These are phyloP conservation scores for Tolypocladium ophioglossoides DNA, from an alignment of 2,329 filamentous ascomycete species.

Conservation along the genomic window DNA sequence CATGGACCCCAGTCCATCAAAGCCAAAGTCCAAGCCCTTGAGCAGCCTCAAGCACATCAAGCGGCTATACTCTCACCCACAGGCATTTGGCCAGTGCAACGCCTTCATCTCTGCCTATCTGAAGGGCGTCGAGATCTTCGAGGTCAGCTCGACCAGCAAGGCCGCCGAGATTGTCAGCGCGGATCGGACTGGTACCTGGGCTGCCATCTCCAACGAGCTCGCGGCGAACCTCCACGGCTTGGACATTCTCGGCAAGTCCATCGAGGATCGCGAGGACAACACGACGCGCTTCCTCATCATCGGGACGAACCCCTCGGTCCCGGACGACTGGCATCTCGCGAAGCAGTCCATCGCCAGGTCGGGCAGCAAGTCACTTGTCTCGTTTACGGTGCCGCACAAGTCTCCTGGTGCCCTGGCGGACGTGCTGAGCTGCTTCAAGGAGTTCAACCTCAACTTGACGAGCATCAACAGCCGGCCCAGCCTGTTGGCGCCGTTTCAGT, in stretches of 20 bases:
- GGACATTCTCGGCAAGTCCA: conserved; percentile 55
- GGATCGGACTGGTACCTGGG: conserved; percentile 47
- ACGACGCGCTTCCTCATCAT: conserved; percentile 71
- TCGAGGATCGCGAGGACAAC: conserved; percentile 68
- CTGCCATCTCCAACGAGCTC: conserved; percentile 67
- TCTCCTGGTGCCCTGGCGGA: conserved; percentile 74
- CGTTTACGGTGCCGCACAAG: conserved; percentile 72
- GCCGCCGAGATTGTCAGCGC: conserved; percentile 68
- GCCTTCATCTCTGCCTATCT: conserved; percentile 61
- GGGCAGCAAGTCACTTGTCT: conserved; percentile 60
- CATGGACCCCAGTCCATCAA: conserved; percentile 30
- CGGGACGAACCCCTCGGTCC: conserved; percentile 20
- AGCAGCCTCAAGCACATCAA: conserved; percentile 50
- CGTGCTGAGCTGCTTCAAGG: conserved; percentile 68
- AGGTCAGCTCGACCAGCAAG: conserved; percentile 75
- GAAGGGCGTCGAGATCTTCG: conserved; percentile 65
- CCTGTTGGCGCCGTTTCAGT: conserved; percentile 67
- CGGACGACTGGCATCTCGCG: conserved; percentile 13
- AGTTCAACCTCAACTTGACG: conserved; percentile 67
- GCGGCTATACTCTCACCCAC: conserved; percentile 84
- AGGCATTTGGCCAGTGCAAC: conserved; percentile 89
- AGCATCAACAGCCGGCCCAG: conserved; percentile 84
- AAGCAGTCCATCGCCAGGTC: conserved; percentile 14
- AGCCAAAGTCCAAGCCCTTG: conserved; percentile 36
- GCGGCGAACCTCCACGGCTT: conserved; percentile 61